Evolutionary conservation across 2,329 filamentous ascomycete genomes (phyloP).

Genomic region (Alternaria angustiovoidea): DNA sequence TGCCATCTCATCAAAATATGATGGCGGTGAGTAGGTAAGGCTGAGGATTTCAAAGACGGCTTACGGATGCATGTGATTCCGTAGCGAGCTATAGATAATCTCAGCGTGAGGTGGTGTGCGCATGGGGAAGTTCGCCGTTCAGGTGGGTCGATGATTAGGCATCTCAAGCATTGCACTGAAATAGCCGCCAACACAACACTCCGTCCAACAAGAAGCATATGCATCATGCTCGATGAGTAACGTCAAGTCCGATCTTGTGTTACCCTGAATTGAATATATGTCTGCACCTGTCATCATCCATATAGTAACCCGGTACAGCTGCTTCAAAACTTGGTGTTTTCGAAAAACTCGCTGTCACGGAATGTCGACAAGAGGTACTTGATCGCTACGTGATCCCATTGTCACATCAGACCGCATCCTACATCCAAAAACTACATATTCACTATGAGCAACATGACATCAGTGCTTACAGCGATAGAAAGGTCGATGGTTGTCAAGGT

Average conservation of each 20-base stretch:
- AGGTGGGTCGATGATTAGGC: slow-evolving; percentile 11
- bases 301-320: no score
- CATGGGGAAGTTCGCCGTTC: neutral
- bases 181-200: slow-evolving; percentile 12
- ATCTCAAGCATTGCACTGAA: slow-evolving; percentile 14
- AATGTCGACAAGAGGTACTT: neutral
- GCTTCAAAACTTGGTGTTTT: no score
- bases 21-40: slow-evolving; percentile 3
- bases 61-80: slow-evolving; percentile 3
- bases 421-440: neutral
- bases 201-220: neutral
- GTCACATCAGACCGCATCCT: neutral
- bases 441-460: neutral
- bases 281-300: neutral
- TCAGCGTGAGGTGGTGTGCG: slow-evolving; percentile 8
- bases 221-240: neutral
- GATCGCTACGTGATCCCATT: neutral
- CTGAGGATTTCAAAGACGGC: neutral
- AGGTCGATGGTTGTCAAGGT: no score
- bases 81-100: neutral
- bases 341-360: no score
- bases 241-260: neutral
- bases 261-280: neutral
- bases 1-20: neutral
- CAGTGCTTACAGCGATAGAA: neutral